Evolutionary conservation across 257 asterid genomes (phyloP).

Genomic region (Jaltomata sinuosa): DNA sequence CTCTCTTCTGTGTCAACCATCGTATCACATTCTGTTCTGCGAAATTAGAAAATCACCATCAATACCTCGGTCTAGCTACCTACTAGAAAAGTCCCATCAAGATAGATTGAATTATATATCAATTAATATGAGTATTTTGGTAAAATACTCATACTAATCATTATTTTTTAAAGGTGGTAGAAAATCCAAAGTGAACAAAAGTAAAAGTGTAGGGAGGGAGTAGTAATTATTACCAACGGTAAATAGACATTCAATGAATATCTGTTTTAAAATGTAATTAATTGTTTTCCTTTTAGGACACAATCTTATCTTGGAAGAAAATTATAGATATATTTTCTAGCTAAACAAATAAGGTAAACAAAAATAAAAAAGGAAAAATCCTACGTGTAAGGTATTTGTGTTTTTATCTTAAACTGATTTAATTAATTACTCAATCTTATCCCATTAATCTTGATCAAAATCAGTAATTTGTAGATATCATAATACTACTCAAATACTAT

Average conservation of each 20-base stretch:
- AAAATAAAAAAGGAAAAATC: not conserved
- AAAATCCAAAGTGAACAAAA: too few relatives aligned
- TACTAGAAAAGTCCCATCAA: too few relatives aligned
- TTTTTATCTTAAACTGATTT: not conserved
- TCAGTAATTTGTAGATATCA: not conserved
- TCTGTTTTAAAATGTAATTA: not conserved
- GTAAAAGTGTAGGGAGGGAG: too few relatives aligned
- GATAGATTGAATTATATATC: too few relatives aligned
- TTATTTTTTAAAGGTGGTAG: too few relatives aligned
- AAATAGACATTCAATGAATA: not conserved
- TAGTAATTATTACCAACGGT: not conserved
- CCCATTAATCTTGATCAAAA: not conserved
- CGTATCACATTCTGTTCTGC: too few relatives aligned
- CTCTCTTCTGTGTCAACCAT: too few relatives aligned
- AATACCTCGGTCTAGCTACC: too few relatives aligned
- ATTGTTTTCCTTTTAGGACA: not conserved
- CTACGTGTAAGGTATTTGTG: not conserved
- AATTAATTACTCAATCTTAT: too few relatives aligned
- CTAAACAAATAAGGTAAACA: not conserved
- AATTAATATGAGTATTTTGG: too few relatives aligned
- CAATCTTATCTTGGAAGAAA: not conserved
- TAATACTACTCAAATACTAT: not conserved
- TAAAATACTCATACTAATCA: too few relatives aligned
- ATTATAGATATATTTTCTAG: not conserved
- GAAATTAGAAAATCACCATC: too few relatives aligned